Percentiles rank a stretch among this genome's conserved stretches.
Evolutionary conservation across 169 alveolate species (phyloP).

Genomic region (Plasmodium blacklocki): DNA sequence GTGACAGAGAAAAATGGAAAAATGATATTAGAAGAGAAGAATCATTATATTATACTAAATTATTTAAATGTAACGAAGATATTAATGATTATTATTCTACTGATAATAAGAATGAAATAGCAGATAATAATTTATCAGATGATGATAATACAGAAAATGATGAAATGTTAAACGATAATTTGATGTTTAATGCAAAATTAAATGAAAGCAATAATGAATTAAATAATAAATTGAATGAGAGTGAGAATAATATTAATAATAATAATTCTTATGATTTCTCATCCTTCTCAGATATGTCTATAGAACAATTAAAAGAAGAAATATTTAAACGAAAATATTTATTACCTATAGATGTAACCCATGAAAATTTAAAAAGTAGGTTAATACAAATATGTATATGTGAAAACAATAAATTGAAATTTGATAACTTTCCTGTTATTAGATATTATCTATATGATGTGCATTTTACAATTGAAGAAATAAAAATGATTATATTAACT

Average conservation of each 20-base stretch:
- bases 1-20: slow-evolving; percentile 55
- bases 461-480: slow-evolving; percentile 31
- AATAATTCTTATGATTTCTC: slow-evolving; percentile 47
- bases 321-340: slow-evolving; percentile 52
- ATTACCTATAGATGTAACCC: slow-evolving; percentile 72
- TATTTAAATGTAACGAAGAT: slow-evolving; percentile 46
- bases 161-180: neutral
- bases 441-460: slow-evolving; percentile 73
- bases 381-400: slow-evolving; percentile 66
- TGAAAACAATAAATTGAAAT: slow-evolving; percentile 42
- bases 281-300: slow-evolving; percentile 28
- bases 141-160: neutral
- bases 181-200: neutral
- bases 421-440: slow-evolving; percentile 62
- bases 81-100: slow-evolving; percentile 45
- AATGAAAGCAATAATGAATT: neutral
- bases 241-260: neutral
- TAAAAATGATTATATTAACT: slow-evolving; percentile 35
- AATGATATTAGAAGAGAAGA: slow-evolving; percentile 73
- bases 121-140: neutral
- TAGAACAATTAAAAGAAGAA: slow-evolving; percentile 61
- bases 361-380: slow-evolving; percentile 58
- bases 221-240: neutral
- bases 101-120: neutral
- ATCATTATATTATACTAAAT: slow-evolving; percentile 40